These are phyloP conservation scores for Kentomonas sorsogonicus DNA, from an alignment of 208 protist species.

Conservation along the genomic window DNA sequence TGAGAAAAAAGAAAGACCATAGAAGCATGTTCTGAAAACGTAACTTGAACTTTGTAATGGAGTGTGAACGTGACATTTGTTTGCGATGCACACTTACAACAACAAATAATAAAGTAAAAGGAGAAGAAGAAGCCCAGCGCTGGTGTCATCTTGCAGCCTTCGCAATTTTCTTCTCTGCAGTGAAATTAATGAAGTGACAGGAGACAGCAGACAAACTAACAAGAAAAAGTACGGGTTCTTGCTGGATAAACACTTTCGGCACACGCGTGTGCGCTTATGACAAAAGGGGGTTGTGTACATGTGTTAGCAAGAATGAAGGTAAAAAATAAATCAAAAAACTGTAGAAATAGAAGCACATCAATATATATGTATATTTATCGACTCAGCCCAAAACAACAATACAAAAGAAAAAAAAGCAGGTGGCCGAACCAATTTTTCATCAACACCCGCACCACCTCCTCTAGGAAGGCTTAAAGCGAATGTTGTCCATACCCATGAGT, in stretches of 20 bases:
- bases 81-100: too few species aligned
- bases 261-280: too few species aligned
- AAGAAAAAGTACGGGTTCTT: not conserved
- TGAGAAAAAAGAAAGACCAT: slow-evolving; percentile 14
- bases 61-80: too few species aligned
- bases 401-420: slow-evolving; percentile 2
- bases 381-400: not conserved
- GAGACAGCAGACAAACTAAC: not conserved
- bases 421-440: too few species aligned
- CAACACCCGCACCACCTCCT: not conserved
- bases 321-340: slow-evolving; percentile 5
- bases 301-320: slow-evolving; percentile 1
- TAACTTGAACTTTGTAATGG: too few species aligned
- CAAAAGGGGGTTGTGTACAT: too few species aligned
- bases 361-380: not conserved
- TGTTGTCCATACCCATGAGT: slow-evolving; percentile 70
- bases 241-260: too few species aligned
- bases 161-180: too few species aligned
- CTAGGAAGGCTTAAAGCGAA: too few species aligned
- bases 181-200: not conserved
- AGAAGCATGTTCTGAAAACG: too few species aligned
- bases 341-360: slow-evolving; percentile 6
- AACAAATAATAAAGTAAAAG: slow-evolving; percentile 8
- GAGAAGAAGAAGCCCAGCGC: not conserved
- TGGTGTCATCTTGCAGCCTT: too few species aligned